Evolutionary conservation across 148 eudicot species (phyloP), one percentile per base, ranked within the genome.

Genomic region (Spergularia bocconei): DNA sequence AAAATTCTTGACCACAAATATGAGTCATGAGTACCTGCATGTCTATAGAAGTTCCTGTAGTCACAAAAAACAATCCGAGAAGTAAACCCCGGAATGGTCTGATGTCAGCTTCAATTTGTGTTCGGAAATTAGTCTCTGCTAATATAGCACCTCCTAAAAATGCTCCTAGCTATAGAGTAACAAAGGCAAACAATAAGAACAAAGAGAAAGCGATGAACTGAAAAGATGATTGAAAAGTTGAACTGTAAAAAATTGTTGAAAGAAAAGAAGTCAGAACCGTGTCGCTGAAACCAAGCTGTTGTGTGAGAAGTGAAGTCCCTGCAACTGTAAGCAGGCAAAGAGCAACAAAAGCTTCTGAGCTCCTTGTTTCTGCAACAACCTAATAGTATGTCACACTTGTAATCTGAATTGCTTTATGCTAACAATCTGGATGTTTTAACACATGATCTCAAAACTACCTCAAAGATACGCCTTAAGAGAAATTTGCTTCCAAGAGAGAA

Each of bases 341-440:
- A 41, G 99, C 99, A 71, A 95, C 91, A 82, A 95, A 95, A 79
- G 99, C 99, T 86, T 95, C 99, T 47, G 97, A 95, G 82, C 99
- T 95, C 85, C 99, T 90, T 38, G 97, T 86, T 85, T 95, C 99
- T 79, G 99, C 97, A 76, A 95, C 91, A 80, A 92, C 91, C 99
- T 95, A 83, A 74, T 63, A 71, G 85, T 54, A 75, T 69, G 77
- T 74, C 75, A 83, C 54, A 79, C 81, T 74, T 69, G 13, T 63
- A 75, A 72, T 63, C 75, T 74, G 48, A 79, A 47, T 56, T 63
- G 72, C 61, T 73, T 52, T 25, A 69, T 33, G 9, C n/a, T 63
- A 61, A 6, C 64, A 59, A 77, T 10, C 54, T 41, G 25, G 66
- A 20, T 71, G 61, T 16, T 57, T 63, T 14, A 58, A 52, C 21